phyloP scores from a whole-genome alignment of 257 asterid species.

The Echium plantagineum region DNA sequence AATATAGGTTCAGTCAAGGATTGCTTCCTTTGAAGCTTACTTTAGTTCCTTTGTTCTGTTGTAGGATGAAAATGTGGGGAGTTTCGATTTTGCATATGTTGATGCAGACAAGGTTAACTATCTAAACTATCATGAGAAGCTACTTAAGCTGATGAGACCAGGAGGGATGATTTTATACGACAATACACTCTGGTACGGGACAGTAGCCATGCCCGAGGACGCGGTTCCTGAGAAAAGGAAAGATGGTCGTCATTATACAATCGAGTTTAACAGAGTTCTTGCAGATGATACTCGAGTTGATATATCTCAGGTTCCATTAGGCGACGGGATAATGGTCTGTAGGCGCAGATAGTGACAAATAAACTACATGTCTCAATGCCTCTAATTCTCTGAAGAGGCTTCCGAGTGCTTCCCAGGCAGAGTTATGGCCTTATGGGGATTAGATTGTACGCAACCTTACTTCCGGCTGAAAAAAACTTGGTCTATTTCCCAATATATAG shows the following conservation, averaged over 20 bases:
- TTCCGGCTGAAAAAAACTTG: too few species aligned
- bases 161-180: constrained; percentile 28
- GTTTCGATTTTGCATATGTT: constrained; percentile 26
- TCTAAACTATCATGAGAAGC: constrained; percentile 25
- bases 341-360: constrained; percentile 1
- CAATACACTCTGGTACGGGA: constrained; percentile 30
- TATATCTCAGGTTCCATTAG: constrained; percentile 17
- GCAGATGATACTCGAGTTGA: constrained; percentile 18
- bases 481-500: too few species aligned
- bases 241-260: not conserved
- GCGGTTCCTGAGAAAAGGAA: constrained; percentile 8
- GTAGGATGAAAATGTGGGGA: constrained; percentile 23
- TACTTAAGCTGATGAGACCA: constrained; percentile 20
- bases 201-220: constrained; percentile 25
- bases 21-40: not conserved
- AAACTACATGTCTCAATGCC: too few species aligned
- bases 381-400: too few species aligned
- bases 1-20: too few species aligned
- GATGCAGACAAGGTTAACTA: constrained; percentile 32
- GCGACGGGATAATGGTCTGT: constrained; percentile 30
- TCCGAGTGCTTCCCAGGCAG: too few species aligned
- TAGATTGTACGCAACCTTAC: too few species aligned
- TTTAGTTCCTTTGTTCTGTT: not conserved
- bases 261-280: constrained; percentile 17
- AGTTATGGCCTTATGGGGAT: too few species aligned